Base-by-base conservation (phyloP, 2,329 filamentous ascomycete genomes). In the Chaetomium strumarium region DNA sequence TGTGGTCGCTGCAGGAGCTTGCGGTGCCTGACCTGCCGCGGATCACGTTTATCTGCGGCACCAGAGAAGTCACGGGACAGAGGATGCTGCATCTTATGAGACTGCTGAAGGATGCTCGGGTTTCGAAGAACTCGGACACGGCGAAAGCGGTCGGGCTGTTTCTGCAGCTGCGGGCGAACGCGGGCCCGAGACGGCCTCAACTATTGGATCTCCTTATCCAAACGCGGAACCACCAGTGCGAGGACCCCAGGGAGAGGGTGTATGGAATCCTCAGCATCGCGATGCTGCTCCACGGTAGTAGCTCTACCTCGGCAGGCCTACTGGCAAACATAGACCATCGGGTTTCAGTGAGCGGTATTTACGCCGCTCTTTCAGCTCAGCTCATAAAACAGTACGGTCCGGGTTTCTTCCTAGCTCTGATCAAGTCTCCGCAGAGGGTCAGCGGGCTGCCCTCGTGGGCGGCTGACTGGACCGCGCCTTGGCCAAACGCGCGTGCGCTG, bases 1-100 rank as follows among this genome's bases (percentile, higher is more conserved):
- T 57, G 16, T 55, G 52, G 49, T 36, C 51, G 2, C 20, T 55
- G 20, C 52, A 53, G 29, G 55, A 57, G n/a, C 37, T 50, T 20
- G 14, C 19, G n/a, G 33, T 55, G 20, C 46, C 52, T 12, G 46
- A 51, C 17, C 39, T 53, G 29, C 17, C 38, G 9, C 38, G 44
- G 30, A 39, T 55, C 2, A 34, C 31, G 34, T 42, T 57, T 17
- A 3, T 55, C 10, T 57, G 50, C 36, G 52, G 52, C 2, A 20
- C 16, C 1, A 50, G 48, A 14, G 16, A 24, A 20, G 50, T 39
- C 2, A 38, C 46, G 2, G 47, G 47, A 6, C 39, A 45, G 42
- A 33, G 50, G 12, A 40, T 46, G 39, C n/a, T 51, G 39, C 36
- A 56, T 48, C 39, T 56, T 13, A 43, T 42, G 1, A 19, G 29